These are phyloP conservation scores for Phytophthora megakarya DNA, from an alignment of 352 stramenopile species.

Conservation along the genomic window DNA sequence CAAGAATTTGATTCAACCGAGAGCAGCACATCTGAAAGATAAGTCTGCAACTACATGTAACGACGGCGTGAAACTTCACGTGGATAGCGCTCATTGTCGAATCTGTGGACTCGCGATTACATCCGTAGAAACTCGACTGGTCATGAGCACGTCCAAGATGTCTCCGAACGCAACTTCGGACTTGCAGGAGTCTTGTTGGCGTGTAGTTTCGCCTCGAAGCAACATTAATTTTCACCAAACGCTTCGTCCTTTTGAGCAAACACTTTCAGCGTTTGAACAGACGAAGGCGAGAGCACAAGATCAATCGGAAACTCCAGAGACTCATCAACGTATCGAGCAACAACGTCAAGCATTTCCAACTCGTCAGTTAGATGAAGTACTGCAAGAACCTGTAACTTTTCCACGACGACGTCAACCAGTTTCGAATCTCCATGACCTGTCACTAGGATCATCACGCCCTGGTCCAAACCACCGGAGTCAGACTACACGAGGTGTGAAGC, in stretches of 20 bases:
- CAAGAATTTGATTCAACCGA: no score
- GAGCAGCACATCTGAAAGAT: background rate
- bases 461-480: background rate
- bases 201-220: constrained; percentile 12
- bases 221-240: constrained; percentile 21
- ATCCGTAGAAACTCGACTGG: background rate
- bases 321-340: background rate
- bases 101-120: background rate
- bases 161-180: constrained; percentile 13
- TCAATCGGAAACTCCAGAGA: background rate
- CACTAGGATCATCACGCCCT: background rate
- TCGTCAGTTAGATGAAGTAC: background rate
- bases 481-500: background rate
- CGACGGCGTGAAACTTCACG: background rate
- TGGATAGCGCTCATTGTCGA: background rate
- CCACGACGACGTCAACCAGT: background rate
- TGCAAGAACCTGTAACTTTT: background rate
- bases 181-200: constrained; percentile 3
- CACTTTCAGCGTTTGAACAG: constrained; percentile 4
- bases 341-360: background rate
- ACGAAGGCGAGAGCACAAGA: no score
- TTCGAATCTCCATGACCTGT: background rate
- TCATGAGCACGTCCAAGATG: background rate
- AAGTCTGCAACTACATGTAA: background rate
- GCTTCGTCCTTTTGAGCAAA: constrained; percentile 23